Evolutionary conservation across 176 grass and related monocot species (phyloP), one percentile per base, ranked within the genome.

Genomic region (Neostapfia colusana): DNA sequence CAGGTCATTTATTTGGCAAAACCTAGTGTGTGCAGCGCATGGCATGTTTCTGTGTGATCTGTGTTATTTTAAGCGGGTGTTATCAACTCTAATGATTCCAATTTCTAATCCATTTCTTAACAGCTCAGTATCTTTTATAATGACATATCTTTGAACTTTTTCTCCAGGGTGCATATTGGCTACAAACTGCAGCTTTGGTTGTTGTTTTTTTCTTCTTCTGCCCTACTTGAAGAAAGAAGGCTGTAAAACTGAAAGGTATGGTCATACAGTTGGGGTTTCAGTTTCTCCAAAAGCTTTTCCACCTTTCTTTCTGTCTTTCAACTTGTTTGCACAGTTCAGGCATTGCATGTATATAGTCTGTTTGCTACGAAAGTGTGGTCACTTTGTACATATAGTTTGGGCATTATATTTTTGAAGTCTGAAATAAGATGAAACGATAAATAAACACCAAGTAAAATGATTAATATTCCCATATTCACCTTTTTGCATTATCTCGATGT

Each of bases 231-330:
- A 49, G 24, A 65, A 70, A 62, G 25, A 81, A 69, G 9, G 56
- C 56, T 70, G 12, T 66, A 36, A 62, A 76, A 31, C 63, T 75
- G 13, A 24, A 76, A 79, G 84, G 84, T 76, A 75, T 37, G 50
- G 17, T 36, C 53, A 37, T 63, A 24, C 21, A 57, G 31, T 43
- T 81, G 15, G 13, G 23, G 8, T 69, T 69, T 36, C 9, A 34
- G 2, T 34, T 45, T 49, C 11, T 70, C 48, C 28, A 38, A 41
- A 72, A 28, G 20, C n/a, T 8, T 35, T n/a, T 31, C 59, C n/a
- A 69, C 9, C 16, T 61, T 20, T 42, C 34, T 44, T 51, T 28
- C 41, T 2, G 7, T 64, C n/a, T 67, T 73, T 40, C 28, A 28
- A 18, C 69, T 20, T 69, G 21, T 48, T 20, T 38, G 13, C 46